Evolutionary conservation across 2,329 filamentous ascomycete species (phyloP).

Genomic region (Xylariales sp.): DNA sequence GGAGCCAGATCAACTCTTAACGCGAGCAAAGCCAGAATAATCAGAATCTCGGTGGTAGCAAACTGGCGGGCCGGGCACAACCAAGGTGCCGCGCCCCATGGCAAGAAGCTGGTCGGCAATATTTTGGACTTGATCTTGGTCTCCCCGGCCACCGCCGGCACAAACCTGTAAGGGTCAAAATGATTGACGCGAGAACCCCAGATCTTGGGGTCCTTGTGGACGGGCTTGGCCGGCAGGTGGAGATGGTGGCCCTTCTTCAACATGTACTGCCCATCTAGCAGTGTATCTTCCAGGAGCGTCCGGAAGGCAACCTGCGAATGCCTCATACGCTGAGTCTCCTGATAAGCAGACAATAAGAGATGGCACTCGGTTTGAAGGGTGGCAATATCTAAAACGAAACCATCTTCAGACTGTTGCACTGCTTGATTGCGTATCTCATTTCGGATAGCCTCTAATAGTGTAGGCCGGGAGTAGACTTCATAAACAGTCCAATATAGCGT

Average conservation of each 20-base stretch:
- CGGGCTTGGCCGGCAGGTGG: constrained; percentile 13
- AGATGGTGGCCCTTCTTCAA: constrained; percentile 15
- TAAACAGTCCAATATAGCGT: constrained; percentile 40
- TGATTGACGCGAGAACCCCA: constrained; percentile 12
- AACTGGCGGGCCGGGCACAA: constrained; percentile 25
- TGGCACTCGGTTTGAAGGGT: constrained; percentile 29
- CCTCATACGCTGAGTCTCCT: constrained; percentile 30
- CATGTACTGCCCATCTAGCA: constrained; percentile 13
- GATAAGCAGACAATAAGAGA: constrained; percentile 29
- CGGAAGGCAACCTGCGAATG: constrained; percentile 12
- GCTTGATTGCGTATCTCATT: constrained; percentile 30
- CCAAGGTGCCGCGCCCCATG: constrained; percentile 13
- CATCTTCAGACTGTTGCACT: constrained; percentile 10
- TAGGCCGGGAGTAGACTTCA: constrained; percentile 34
- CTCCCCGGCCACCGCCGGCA: neutral
- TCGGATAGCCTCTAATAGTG: constrained; percentile 32
- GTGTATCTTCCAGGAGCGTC: constrained; percentile 13
- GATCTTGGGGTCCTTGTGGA: constrained; percentile 11
- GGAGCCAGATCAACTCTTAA: constrained; percentile 18
- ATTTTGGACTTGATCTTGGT: neutral
- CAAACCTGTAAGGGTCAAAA: constrained; percentile 15
- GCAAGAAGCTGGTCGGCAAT: constrained; percentile 12
- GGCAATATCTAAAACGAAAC: constrained; percentile 26
- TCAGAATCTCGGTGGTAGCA: constrained; percentile 21
- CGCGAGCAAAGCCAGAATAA: constrained; percentile 20